Base-by-base conservation (phyloP, 2,329 filamentous ascomycete genomes). In the Cladosporium sp. region DNA sequence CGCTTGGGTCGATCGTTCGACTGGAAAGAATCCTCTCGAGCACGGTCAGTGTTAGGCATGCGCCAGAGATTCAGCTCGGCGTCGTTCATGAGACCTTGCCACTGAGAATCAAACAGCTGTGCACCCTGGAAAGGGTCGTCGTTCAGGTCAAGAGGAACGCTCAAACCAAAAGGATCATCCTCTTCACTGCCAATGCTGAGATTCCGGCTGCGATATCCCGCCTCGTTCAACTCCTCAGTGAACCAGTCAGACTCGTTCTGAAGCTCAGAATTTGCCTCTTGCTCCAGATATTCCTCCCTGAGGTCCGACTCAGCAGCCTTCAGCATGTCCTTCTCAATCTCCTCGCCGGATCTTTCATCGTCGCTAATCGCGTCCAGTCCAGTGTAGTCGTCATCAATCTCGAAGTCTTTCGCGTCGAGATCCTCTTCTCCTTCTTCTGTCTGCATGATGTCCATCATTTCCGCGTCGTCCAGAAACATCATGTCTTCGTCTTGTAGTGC, bases 311-410 rank as follows among this genome's bases (percentile, higher is more conserved):
- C 64, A 1, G 59, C 61, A 16, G 57, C 56, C 33, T 56, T 60
- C 42, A 61, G 44, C 11, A 64, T 59, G 28, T 61, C 58, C 32
- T 59, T 58, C 10, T 60, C 58, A 19, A 62, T 59, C n/a, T 61
- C 59, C 11, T 60, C 61, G n/a, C 59, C 59, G 42, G 56, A 59
- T 44, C 46, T 52, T 10, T 63, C 61, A 43, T 57, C 59, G 43
- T 67, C 63, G 52, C 65, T 67, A 16, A 66, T 59, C 9, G 62
- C 58, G 28, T 67, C 61, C 18, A 67, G 56, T 4, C 44, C 67
- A 14, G 54, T 61, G 46, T 68, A 67, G 42, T 63, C 64, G 9
- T 67, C 61, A 32, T 55, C 50, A 16, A 59, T 56, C 32, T 50
- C 48, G 19, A 50, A 31, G 7, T 40, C 42, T 19, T 50, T 50